Evolutionary conservation across 169 alveolate genomes (phyloP), one percentile per base, ranked within the genome.

Genomic region (Theileria annulata): DNA sequence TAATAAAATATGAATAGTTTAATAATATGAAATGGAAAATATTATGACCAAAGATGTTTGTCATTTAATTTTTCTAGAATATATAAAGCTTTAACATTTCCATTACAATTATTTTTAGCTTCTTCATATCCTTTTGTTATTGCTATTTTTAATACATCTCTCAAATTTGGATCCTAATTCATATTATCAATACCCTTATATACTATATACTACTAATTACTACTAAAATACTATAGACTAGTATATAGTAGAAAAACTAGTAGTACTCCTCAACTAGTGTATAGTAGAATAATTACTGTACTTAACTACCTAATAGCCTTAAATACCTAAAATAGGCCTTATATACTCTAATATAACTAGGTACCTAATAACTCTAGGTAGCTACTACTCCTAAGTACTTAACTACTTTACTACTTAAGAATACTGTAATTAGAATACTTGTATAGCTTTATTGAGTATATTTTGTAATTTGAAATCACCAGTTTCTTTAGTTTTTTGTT

Each of bases 1-100:
- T n/a, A n/a, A n/a, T n/a, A n/a, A n/a, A 35, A 3, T 3, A 25
- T 25, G 15, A 64, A 27, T 21, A 21, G 62, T 64, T 12, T 25
- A 23, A 5, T 1, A 64, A 25, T 5, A 21, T n/a, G 27, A 12
- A 10, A 64, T 3, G 56, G 4, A 33, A 63, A 30, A 63, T 30
- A 3, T 35, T 64, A 42, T n/a, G 62, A 70, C 62, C 27, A 70
- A 17, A 70, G 8, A 56, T 70, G 77, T 27, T 70, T 70, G 25
- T 81, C 88, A 13, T 81, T 33, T n/a, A 81, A 54, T 74, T 81
- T 81, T 27, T 81, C 88, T 5, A 81, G 78, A 12, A 81, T 73
- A 47, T 81, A 81, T 21, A 81, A 13, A 19, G 58, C 77, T 48
- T 74, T 31, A 25, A 59, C 67, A 47, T 81, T 27, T 21, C 60